Conservation (phyloP, 2,329 filamentous ascomycete genomes). For the Ceratocystiopsis minuta region DNA sequence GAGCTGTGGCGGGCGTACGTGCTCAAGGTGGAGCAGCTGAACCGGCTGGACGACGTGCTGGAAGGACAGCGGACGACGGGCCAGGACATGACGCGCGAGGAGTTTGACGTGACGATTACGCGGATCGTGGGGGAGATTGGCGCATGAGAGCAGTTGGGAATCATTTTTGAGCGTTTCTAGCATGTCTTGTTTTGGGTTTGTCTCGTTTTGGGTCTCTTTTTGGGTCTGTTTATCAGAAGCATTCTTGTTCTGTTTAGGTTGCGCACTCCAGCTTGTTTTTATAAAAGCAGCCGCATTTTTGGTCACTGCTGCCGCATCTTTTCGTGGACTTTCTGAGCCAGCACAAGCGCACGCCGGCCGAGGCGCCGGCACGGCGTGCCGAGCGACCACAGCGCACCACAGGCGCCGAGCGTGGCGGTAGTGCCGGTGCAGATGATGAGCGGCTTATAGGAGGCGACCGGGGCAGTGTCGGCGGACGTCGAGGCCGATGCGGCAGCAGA, state of each 20-base stretch:
- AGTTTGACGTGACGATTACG: constrained; percentile 45
- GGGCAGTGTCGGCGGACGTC: constrained; percentile 18
- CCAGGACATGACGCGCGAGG: constrained; percentile 42
- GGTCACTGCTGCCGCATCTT: neutral
- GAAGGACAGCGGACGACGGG: constrained; percentile 57
- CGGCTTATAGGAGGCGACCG: constrained; percentile 26
- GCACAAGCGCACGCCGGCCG: neutral
- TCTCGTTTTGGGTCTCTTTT: neutral
- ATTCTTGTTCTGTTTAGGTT: neutral
- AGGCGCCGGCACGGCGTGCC: constrained; percentile 10
- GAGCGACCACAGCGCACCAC: constrained; percentile 28
- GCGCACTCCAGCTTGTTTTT: neutral
- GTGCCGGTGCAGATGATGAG: constrained; percentile 34
- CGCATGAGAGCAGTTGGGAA: neutral
- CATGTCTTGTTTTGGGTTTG: neutral
- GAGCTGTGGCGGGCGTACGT: constrained; percentile 10
- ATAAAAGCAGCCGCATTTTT: neutral
- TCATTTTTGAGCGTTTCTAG: neutral
- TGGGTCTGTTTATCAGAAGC: neutral
- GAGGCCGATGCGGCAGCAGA: neutral
- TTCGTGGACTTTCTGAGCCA: neutral
- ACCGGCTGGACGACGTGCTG: constrained; percentile 62
- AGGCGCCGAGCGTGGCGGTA: constrained; percentile 28
- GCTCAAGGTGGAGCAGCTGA: constrained; percentile 10
- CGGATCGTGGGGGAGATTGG: constrained; percentile 22